Conservation (phyloP, 1,139 yeast species). For the Nakaseomyces nivariensis region DNA sequence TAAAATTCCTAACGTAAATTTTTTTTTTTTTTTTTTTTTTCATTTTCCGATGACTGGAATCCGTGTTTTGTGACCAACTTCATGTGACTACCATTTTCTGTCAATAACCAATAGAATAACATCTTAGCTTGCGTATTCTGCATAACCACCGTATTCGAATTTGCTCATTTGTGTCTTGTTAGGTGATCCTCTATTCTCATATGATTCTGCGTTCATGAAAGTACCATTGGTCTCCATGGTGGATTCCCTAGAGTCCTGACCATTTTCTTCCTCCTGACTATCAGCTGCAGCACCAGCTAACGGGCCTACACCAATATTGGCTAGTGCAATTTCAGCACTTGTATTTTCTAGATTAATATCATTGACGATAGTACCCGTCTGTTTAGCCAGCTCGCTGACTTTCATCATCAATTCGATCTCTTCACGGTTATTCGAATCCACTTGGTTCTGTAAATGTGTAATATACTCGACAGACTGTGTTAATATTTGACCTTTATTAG, state of each 20-base stretch:
- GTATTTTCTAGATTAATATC: slow-evolving; percentile 51
- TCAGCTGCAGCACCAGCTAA: slow-evolving; percentile 35
- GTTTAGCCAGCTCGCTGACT: slow-evolving; percentile 41
- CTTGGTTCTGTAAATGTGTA: slow-evolving; percentile 58
- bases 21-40: not conserved
- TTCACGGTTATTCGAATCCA: slow-evolving; percentile 66
- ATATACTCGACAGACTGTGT: slow-evolving; percentile 81
- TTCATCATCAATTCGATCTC: slow-evolving; percentile 66
- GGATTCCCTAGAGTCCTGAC: slow-evolving; percentile 9
- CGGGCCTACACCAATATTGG: slow-evolving; percentile 76
- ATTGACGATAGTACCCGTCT: slow-evolving; percentile 30
- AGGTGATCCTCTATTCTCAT: slow-evolving; percentile 4
- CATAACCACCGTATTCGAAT: slow-evolving; percentile 32
- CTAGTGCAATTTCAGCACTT: slow-evolving; percentile 70
- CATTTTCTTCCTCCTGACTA: slow-evolving; percentile 10
- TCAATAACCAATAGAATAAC: not conserved
- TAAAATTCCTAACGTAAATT: not conserved
- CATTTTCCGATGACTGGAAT: not conserved
- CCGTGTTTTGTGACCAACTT: not conserved
- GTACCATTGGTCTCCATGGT: slow-evolving; percentile 10
- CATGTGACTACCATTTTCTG: not conserved
- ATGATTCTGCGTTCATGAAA: not conserved
- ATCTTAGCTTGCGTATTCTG: slow-evolving; percentile 21
- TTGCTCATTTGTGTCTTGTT: slow-evolving; percentile 20
- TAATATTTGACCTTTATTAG: slow-evolving; percentile 85